phyloP scores from a whole-genome alignment of 352 stramenopile genomes.

The Globisporangium paddicum region DNA sequence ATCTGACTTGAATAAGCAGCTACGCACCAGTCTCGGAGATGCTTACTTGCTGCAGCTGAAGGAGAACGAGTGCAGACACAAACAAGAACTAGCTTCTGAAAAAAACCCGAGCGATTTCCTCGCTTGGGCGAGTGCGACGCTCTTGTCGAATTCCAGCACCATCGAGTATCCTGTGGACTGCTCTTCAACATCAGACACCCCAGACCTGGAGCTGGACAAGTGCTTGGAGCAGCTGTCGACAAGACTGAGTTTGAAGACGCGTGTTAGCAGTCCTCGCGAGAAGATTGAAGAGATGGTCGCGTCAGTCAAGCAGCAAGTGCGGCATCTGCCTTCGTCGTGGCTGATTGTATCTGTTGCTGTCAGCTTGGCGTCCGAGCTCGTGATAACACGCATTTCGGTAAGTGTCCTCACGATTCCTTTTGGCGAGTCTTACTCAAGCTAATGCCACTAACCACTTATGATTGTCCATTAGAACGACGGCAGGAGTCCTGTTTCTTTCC shows the following conservation, averaged over 20 bases:
- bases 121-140: conserved; percentile 27
- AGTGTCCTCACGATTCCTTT: not conserved
- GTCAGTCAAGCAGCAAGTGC: conserved; percentile 19
- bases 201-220: conserved; percentile 9
- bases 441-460: conserved; percentile 4
- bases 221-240: conserved; percentile 12
- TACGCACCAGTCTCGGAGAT: conserved; percentile 37
- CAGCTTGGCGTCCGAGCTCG: conserved; percentile 34
- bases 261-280: not conserved
- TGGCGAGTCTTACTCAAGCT: not conserved
- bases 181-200: conserved; percentile 13
- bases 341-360: conserved; percentile 37
- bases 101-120: conserved; percentile 16
- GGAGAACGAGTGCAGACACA: not conserved
- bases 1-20: conserved; percentile 35
- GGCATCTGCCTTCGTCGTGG: conserved; percentile 34
- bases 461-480: conserved; percentile 34
- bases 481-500: conserved; percentile 40
- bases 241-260: not conserved
- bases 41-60: conserved; percentile 43
- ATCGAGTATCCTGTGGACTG: conserved; percentile 15
- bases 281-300: conserved; percentile 18
- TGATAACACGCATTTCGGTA: conserved; percentile 42
- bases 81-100: conserved; percentile 2
- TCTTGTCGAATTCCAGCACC: conserved; percentile 33